A percentile compares a stretch with the other conserved stretches of the same genome.
Evolutionary conservation across 2,329 filamentous ascomycete species (phyloP).

Genomic region (Pseudogymnoascus sp.): DNA sequence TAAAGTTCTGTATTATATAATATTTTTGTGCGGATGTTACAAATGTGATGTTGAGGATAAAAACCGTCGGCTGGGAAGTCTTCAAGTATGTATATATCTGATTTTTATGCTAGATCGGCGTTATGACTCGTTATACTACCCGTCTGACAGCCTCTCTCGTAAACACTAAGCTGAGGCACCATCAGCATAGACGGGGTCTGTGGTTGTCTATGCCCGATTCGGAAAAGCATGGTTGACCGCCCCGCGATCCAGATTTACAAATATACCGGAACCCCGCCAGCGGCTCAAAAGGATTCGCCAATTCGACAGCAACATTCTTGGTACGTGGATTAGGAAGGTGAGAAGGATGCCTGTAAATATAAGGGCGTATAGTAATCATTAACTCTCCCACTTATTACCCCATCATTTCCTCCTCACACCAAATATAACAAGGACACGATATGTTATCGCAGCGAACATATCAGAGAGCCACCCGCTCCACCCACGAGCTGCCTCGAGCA

Average conservation of each 20-base stretch:
- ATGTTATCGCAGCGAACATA: slow-evolving; percentile 17
- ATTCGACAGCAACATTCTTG: background rate
- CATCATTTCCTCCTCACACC: background rate
- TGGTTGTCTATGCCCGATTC: background rate
- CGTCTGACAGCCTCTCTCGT: background rate
- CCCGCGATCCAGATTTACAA: background rate
- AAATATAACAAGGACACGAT: slow-evolving; percentile 17
- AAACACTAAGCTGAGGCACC: background rate
- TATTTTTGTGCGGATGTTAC: background rate
- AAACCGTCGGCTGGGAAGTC: background rate
- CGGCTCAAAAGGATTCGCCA: background rate
- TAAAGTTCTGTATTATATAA: background rate
- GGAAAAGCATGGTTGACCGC: background rate
- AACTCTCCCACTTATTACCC: background rate
- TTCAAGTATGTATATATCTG: background rate
- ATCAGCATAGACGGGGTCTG: background rate
- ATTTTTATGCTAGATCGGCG: background rate
- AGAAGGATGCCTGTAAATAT: background rate
- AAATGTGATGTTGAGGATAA: background rate
- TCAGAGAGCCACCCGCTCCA: slow-evolving; percentile 41
- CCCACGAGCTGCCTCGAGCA: slow-evolving; percentile 40
- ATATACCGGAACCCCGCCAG: background rate
- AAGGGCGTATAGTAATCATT: background rate
- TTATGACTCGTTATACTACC: background rate
- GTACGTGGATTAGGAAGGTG: background rate